Evolutionary conservation across 176 grass and related monocot genomes (phyloP).

Genomic region (Juncus inflexus): DNA sequence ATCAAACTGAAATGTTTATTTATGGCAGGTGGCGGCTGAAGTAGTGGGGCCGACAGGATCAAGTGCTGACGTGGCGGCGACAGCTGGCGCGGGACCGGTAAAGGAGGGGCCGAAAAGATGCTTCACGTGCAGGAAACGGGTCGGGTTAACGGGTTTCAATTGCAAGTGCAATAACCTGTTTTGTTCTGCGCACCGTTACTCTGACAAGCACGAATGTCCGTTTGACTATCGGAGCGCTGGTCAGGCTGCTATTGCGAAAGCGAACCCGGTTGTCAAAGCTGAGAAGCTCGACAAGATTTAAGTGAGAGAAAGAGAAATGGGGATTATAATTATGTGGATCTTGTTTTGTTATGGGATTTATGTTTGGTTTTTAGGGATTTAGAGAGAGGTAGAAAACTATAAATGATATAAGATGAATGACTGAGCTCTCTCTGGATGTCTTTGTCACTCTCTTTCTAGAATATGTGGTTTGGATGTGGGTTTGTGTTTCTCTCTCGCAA

Average conservation of each 20-base stretch:
- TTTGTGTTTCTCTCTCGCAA: slow-evolving; percentile 14
- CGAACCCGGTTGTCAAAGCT: slow-evolving; percentile 86
- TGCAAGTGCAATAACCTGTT: slow-evolving; percentile 86
- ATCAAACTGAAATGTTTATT: no score
- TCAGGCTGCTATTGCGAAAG: slow-evolving; percentile 91
- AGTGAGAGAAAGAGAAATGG: slow-evolving; percentile 37
- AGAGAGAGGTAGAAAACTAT: slow-evolving; percentile 2
- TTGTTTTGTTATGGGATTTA: background rate
- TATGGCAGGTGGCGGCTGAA: no score
- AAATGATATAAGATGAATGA: no score
- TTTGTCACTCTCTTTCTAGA: slow-evolving; percentile 21
- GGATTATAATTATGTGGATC: background rate
- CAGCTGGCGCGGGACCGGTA: background rate
- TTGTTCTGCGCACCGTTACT: slow-evolving; percentile 66
- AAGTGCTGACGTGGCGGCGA: slow-evolving; percentile 25
- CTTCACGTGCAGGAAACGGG: slow-evolving; percentile 59
- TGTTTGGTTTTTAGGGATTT: slow-evolving; percentile 4
- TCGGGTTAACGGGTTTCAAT: slow-evolving; percentile 78
- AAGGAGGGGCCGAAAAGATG: slow-evolving; percentile 78
- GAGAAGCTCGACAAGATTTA: slow-evolving; percentile 97
- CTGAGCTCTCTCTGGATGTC: background rate
- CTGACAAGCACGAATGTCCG: slow-evolving; percentile 81
- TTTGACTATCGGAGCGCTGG: slow-evolving; percentile 80
- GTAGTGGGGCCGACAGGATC: no score
- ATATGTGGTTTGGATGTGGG: slow-evolving; percentile 12